A percentile compares a stretch with the other conserved stretches of the same genome.
phyloP scores from a whole-genome alignment of 768 basidiomycete genomes.

The Termitomyces heimii region DNA sequence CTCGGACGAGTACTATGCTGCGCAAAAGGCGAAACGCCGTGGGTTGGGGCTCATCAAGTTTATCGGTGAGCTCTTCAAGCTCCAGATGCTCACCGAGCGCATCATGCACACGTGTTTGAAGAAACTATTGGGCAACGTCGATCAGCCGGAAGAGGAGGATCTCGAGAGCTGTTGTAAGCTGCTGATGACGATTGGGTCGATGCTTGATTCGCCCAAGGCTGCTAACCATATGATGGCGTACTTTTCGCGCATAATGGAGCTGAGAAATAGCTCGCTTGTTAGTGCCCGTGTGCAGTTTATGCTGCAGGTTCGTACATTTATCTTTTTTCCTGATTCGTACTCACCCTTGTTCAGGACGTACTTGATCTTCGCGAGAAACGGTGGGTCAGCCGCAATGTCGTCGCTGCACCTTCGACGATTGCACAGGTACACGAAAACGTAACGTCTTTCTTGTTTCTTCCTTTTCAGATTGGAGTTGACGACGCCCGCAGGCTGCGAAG shows the following conservation, averaged over 20 bases:
- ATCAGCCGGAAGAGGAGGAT: constrained; percentile 96
- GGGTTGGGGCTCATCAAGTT: constrained; percentile 97
- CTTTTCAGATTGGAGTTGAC: background rate
- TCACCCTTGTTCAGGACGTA: constrained; percentile 64
- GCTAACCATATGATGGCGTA: constrained; percentile 88
- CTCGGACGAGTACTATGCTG: constrained; percentile 94
- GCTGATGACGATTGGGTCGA: constrained; percentile 79
- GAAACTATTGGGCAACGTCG: constrained; percentile 89
- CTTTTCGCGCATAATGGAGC: constrained; percentile 84
- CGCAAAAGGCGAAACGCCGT: constrained; percentile 95
- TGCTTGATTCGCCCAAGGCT: constrained; percentile 78
- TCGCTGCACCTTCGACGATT: constrained; percentile 81
- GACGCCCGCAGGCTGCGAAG: constrained; percentile 74
- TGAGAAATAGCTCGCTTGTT: constrained; percentile 69
- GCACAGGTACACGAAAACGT: constrained; percentile 86
- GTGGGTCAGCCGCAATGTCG: constrained; percentile 70
- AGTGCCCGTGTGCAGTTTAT: constrained; percentile 90
- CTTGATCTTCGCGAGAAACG: constrained; percentile 81
- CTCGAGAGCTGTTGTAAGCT: constrained; percentile 95
- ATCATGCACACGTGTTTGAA: constrained; percentile 99
- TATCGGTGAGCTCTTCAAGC: constrained; percentile 97
- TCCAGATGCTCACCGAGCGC: constrained; percentile 96
- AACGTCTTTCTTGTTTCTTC: constrained; percentile 24
- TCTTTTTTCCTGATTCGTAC: too few species aligned
- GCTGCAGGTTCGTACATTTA: constrained; percentile 82